Base-by-base conservation (phyloP, 768 basidiomycete species). In the Lactarius tabidus region DNA sequence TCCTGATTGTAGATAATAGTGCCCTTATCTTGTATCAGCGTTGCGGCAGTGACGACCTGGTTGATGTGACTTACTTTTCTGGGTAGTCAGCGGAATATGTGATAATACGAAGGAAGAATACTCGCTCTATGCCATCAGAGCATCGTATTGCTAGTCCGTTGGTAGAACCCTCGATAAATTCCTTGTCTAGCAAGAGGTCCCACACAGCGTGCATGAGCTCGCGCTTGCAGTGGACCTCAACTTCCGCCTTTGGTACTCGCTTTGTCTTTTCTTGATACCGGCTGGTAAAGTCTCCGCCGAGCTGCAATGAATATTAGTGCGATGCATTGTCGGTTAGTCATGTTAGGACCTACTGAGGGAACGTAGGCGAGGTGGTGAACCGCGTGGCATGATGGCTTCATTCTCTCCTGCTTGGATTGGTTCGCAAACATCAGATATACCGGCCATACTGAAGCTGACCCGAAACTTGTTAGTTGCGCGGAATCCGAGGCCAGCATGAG, bases 151-250 rank as follows among this genome's bases (percentile, higher is more conserved):
- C 43, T 10, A 45, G 20, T 1, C 43, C 43, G 0, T 45, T 0
- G 3, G 43, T 33, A 41, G 66, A 75, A n/a, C 71, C 72, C 1
- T 73, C 33, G 0, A 68, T 26, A 26, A 75, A 75, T 7, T 66
- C 66, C 6, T 59, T 66, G 38, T 71, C 69, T 0, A 71, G 54
- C 3, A 74, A 52, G 8, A 65, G 17, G 31, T 33, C 35, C 71
- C 71, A 70, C 1, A 67, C 53, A 3, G 14, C 70, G n/a, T 75
- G 74, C 43, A 74, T 62, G 14, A 72, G 65, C 38, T 74, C 71
- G 0, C 71, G 70, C 4, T 63, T 66, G 64, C 71, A 72, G 55
- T 45, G 69, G 0, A 68, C 67, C 7, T 68, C 45, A 1, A 70
- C 17, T 9, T 8, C 43, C 2, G 10, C 3, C 1, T 20, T 12